These are phyloP conservation scores for Calonectria crousiana DNA, from an alignment of 2,329 filamentous ascomycete species.

Conservation along the genomic window DNA sequence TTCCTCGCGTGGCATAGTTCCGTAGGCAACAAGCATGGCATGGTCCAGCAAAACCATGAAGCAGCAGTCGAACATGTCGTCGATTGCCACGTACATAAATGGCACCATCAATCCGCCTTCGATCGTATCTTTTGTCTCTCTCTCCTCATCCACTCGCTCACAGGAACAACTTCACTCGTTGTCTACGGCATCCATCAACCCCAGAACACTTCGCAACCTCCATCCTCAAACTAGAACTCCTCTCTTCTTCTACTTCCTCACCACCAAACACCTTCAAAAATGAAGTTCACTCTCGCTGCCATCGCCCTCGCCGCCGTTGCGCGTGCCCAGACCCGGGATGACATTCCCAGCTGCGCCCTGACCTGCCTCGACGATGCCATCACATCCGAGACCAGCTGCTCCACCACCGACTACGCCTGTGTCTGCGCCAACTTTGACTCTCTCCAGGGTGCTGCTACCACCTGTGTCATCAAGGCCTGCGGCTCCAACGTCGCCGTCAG, in stretches of 20 bases:
- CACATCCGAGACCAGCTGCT: slow-evolving; percentile 47
- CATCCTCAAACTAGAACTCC: not conserved
- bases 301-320: slow-evolving; percentile 50
- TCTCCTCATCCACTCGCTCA: slow-evolving; percentile 49
- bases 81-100: slow-evolving; percentile 47
- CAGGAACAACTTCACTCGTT: slow-evolving; percentile 47
- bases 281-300: slow-evolving; percentile 54
- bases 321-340: slow-evolving; percentile 48
- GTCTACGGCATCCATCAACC: slow-evolving; percentile 30
- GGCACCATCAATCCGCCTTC: slow-evolving; percentile 33
- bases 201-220: slow-evolving; percentile 1
- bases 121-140: slow-evolving; percentile 17
- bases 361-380: slow-evolving; percentile 51
- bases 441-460: slow-evolving; percentile 48
- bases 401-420: slow-evolving; percentile 49
- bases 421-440: slow-evolving; percentile 49
- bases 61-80: not conserved
- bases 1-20: slow-evolving; percentile 2
- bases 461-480: slow-evolving; percentile 52
- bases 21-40: not conserved
- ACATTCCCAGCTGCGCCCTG: slow-evolving; percentile 55
- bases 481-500: slow-evolving; percentile 52
- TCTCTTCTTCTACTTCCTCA: not conserved
- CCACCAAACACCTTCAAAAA: slow-evolving; percentile 45
- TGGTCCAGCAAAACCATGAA: not conserved